Evolutionary conservation across 2,329 filamentous ascomycete species (phyloP).

Genomic region (Trichoderma breve): DNA sequence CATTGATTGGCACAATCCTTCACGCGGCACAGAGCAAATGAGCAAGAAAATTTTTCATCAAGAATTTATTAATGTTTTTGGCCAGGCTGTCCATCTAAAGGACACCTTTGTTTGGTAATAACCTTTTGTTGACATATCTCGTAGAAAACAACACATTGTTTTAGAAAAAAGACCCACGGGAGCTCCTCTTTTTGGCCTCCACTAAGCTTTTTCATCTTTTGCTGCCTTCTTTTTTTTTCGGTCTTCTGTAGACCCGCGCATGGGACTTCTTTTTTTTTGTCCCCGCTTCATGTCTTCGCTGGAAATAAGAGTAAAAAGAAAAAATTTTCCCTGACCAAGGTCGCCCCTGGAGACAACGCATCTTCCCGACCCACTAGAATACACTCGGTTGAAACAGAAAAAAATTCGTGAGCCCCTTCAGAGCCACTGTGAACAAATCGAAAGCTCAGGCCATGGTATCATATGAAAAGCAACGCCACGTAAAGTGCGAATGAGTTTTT

Average conservation of each 20-base stretch:
- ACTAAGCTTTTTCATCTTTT: neutral
- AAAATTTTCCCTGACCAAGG: slow-evolving; percentile 19
- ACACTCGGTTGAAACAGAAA: slow-evolving; percentile 9
- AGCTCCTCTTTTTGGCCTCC: slow-evolving; percentile 20
- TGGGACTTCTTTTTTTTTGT: neutral
- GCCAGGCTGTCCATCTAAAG: slow-evolving; percentile 3
- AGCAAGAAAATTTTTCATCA: neutral
- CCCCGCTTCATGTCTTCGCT: slow-evolving; percentile 19
- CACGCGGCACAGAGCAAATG: neutral
- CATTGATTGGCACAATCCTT: neutral
- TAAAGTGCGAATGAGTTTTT: slow-evolving; percentile 17
- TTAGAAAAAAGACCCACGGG: slow-evolving; percentile 13
- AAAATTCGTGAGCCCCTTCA: slow-evolving; percentile 6
- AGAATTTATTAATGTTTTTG: slow-evolving; percentile 22
- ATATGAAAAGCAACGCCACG: slow-evolving; percentile 21
- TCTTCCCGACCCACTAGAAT: slow-evolving; percentile 20
- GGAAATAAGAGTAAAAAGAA: neutral
- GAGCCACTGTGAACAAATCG: neutral
- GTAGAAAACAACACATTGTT: slow-evolving; percentile 11
- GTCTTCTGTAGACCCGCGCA: slow-evolving; percentile 12
- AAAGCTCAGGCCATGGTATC: slow-evolving; percentile 22
- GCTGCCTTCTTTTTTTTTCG: slow-evolving; percentile 4
- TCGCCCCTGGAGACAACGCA: slow-evolving; percentile 21
- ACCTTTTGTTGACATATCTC: slow-evolving; percentile 17
- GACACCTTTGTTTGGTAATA: slow-evolving; percentile 11